These are phyloP conservation scores for Lentinula sp. DNA, from an alignment of 768 basidiomycete genomes.

Conservation along the genomic window DNA sequence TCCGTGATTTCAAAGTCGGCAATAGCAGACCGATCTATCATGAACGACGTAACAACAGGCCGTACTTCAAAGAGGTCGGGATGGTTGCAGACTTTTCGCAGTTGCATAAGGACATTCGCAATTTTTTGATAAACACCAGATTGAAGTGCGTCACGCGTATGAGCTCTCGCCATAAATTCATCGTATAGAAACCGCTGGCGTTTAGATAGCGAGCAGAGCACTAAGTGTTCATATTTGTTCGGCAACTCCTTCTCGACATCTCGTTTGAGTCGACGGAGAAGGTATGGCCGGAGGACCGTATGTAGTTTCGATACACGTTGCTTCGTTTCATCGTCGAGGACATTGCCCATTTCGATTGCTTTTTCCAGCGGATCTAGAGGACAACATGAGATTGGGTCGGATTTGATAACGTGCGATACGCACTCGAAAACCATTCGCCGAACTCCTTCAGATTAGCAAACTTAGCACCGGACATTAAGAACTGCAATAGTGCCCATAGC, in stretches of 20 bases:
- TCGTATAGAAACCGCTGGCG: constrained; percentile 94
- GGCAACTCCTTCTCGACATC: constrained; percentile 96
- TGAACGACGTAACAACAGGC: constrained; percentile 74
- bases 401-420: constrained; percentile 21
- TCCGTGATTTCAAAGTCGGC: constrained; percentile 86
- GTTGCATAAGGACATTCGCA: constrained; percentile 95
- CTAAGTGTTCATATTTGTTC: constrained; percentile 87
- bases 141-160: constrained; percentile 74
- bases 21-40: constrained; percentile 65
- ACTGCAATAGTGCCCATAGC: constrained; percentile 92
- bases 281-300: constrained; percentile 90
- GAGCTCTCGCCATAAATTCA: constrained; percentile 88
- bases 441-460: constrained; percentile 94
- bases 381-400: not conserved
- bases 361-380: constrained; percentile 82
- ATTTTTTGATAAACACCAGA: constrained; percentile 87
- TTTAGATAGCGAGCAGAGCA: constrained; percentile 84
- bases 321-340: constrained; percentile 75
- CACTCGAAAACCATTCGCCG: constrained; percentile 94
- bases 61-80: constrained; percentile 90
- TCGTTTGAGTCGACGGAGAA: constrained; percentile 93
- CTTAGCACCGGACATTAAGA: constrained; percentile 82
- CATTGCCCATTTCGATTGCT: constrained; percentile 81
- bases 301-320: constrained; percentile 87
- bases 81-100: constrained; percentile 95